Conservation (phyloP, 441 rosid species). For the Euphorbia celastroides region DNA sequence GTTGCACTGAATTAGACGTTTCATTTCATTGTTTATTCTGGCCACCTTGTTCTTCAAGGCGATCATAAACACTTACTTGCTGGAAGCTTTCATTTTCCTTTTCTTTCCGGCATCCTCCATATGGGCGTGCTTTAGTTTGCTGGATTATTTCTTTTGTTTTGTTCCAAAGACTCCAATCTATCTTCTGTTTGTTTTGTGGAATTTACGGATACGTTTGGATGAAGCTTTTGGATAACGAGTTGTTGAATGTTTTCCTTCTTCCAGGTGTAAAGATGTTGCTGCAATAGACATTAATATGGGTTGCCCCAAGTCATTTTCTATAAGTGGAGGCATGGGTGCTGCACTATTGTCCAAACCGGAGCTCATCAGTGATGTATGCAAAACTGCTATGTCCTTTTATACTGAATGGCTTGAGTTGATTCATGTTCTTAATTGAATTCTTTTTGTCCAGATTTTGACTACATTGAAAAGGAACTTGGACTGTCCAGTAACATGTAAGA, state of each 20-base stretch:
- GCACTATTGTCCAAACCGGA: conserved; percentile 75
- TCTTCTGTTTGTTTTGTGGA: not conserved
- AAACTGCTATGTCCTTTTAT: not conserved
- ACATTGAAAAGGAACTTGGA: conserved; percentile 77
- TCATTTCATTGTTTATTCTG: too few relatives aligned
- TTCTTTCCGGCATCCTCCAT: not conserved
- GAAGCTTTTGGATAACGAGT: not conserved
- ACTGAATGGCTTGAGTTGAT: conserved; percentile 4
- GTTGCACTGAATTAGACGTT: too few relatives aligned
- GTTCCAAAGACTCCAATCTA: not conserved
- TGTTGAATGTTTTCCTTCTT: conserved; percentile 13
- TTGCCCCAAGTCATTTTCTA: conserved; percentile 84
- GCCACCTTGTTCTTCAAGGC: not conserved
- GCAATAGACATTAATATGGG: conserved; percentile 93
- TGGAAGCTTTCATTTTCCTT: not conserved
- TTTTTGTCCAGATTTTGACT: conserved; percentile 59
- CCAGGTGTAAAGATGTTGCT: conserved; percentile 81
- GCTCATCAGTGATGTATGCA: conserved; percentile 72
- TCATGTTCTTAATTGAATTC: not conserved
- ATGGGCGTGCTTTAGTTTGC: not conserved
- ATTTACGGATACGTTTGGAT: not conserved
- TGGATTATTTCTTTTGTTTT: not conserved
- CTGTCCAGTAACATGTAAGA: conserved; percentile 82
- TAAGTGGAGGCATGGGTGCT: conserved; percentile 98
- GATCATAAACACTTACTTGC: not conserved